Conservation (phyloP, 192 early-diverging fungal species). For the Bifiguratus adelaidae region DNA sequence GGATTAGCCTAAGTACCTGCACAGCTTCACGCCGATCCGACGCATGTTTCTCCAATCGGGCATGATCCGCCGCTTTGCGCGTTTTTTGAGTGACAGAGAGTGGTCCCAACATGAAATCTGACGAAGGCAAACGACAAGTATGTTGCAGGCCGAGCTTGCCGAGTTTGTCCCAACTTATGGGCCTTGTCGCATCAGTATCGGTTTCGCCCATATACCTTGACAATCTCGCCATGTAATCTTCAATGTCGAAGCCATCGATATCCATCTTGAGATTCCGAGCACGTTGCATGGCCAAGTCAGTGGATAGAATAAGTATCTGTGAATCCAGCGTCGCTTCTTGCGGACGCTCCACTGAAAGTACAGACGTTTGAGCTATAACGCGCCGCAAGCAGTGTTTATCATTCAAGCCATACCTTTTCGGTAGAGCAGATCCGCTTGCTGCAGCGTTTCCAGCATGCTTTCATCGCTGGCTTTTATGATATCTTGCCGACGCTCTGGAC, state of each 20-base stretch:
- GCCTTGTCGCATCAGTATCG: conserved; percentile 3
- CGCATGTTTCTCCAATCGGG: conserved; percentile 32
- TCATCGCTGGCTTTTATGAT: conserved; percentile 20
- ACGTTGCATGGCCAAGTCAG: conserved; percentile 66
- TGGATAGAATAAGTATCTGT: conserved; percentile 60
- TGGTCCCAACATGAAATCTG: conserved; percentile 78
- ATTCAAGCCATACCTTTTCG: conserved; percentile 14
- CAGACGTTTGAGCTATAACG: background rate
- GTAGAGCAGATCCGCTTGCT: conserved; percentile 21
- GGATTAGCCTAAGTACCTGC: conserved; percentile 1
- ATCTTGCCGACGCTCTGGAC: conserved; percentile 24
- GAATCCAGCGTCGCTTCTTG: conserved; percentile 88
- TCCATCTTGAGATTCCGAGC: conserved; percentile 69
- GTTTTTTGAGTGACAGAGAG: conserved; percentile 50
- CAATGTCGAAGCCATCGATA: conserved; percentile 60
- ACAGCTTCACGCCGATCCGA: conserved; percentile 28
- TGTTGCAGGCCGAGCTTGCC: conserved; percentile 40
- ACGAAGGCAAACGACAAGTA: conserved; percentile 46
- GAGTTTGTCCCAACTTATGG: conserved; percentile 48
- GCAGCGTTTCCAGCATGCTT: conserved; percentile 17
- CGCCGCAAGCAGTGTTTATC: background rate
- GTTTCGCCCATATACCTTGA: conserved; percentile 34
- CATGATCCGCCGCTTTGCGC: conserved; percentile 13
- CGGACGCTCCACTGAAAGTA: conserved; percentile 53
- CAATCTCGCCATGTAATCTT: conserved; percentile 64